Evolutionary conservation across 169 alveolate genomes (phyloP).

Genomic region (Condylostoma magnum): DNA sequence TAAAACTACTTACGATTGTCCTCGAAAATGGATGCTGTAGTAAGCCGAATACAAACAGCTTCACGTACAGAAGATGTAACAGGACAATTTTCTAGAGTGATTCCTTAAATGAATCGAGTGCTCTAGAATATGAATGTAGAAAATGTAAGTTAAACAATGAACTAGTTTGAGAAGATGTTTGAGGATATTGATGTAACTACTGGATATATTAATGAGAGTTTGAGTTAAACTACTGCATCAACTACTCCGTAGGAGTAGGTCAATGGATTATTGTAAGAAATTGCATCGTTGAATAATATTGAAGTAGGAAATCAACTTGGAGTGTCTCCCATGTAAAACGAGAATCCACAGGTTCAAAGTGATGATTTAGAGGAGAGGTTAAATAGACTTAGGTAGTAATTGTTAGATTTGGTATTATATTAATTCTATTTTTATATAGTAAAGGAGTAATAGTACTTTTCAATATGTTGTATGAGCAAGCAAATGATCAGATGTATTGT

Average conservation of each 20-base stretch:
- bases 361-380: no score
- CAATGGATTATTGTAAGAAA: conserved; percentile 35
- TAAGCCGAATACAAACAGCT: conserved; percentile 69
- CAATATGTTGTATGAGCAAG: no score
- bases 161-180: conserved; percentile 67
- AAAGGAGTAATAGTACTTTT: no score
- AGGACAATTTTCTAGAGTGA: conserved; percentile 34
- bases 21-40: conserved; percentile 72
- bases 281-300: conserved; percentile 33
- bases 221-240: conserved; percentile 50
- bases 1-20: conserved; percentile 57
- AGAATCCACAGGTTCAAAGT: no score
- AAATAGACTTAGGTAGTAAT: no score
- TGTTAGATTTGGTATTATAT: no score
- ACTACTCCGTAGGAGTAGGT: conserved; percentile 62
- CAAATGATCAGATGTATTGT: no score
- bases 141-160: conserved; percentile 59
- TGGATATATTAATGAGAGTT: conserved; percentile 53
- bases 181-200: conserved; percentile 73
- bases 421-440: no score
- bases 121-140: conserved; percentile 49
- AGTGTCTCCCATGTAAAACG: not conserved
- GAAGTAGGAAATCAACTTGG: conserved; percentile 21
- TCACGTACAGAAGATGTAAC: conserved; percentile 68
- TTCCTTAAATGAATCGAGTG: conserved; percentile 45